These are phyloP conservation scores for Sarcodon sp. DNA, from an alignment of 768 basidiomycete genomes.

Conservation along the genomic window DNA sequence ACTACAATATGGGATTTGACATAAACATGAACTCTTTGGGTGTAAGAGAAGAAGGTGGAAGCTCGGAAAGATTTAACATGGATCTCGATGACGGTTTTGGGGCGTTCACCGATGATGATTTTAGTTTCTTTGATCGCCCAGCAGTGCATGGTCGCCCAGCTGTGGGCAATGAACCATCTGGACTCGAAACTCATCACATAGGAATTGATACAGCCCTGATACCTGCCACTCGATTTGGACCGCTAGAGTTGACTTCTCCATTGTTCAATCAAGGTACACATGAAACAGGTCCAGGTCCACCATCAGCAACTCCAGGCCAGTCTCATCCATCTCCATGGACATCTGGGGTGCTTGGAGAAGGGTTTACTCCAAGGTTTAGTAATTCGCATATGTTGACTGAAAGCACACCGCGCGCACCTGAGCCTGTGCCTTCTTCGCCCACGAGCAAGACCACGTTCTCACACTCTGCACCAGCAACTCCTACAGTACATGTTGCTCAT, in stretches of 20 bases:
- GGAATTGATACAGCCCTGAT: slow-evolving; percentile 12
- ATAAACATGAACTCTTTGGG: slow-evolving; percentile 31
- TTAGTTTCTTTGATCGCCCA: slow-evolving; percentile 73
- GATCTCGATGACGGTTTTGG: slow-evolving; percentile 19
- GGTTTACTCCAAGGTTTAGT: slow-evolving; percentile 9
- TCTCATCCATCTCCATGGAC: slow-evolving; percentile 10
- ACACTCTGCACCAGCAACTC: slow-evolving; percentile 37
- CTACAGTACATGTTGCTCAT: slow-evolving; percentile 30
- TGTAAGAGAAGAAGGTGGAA: slow-evolving; percentile 15
- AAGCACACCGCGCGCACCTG: slow-evolving; percentile 19
- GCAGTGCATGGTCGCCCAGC: slow-evolving; percentile 15
- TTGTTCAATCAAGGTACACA: slow-evolving; percentile 15
- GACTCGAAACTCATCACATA: neutral
- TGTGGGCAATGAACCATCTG: neutral
- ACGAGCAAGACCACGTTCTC: slow-evolving; percentile 29
- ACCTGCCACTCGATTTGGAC: slow-evolving; percentile 18
- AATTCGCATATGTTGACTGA: neutral
- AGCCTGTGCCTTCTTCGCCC: slow-evolving; percentile 38
- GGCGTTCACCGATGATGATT: slow-evolving; percentile 76
- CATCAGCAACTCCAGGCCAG: slow-evolving; percentile 10
- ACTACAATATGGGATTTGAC: slow-evolving; percentile 34
- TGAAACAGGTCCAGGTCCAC: slow-evolving; percentile 15
- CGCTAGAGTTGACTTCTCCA: slow-evolving; percentile 21
- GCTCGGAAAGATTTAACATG: slow-evolving; percentile 10
- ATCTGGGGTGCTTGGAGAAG: slow-evolving; percentile 5